Evolutionary conservation across 257 asterid species (phyloP), one percentile per base, ranked within the genome.

Genomic region (Paraleonurus japonicus): DNA sequence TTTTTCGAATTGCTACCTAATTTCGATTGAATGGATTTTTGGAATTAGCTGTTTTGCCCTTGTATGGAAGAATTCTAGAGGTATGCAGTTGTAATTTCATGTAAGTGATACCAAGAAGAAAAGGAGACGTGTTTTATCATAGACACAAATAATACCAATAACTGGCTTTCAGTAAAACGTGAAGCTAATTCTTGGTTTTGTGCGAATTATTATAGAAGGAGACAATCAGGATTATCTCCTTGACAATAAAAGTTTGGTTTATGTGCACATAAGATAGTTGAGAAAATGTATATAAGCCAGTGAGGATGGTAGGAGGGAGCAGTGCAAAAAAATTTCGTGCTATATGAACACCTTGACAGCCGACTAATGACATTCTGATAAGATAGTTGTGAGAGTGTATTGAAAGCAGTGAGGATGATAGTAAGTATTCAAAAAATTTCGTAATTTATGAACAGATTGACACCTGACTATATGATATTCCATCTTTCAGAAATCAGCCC

Each of bases 401-500:
- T 47, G 45, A 7, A 67, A 30, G 71, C 28, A 6, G 23, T 4
- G 12, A 30, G 11, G 55, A 53, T 27, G 4, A 1, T 30, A 23
- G 72, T 9, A 47, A 47, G 4, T 16, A 37, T 55, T 26, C 27
- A 16, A 26, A 64, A 65, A 3, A 1, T 58, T 51, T 74, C n/a
- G n/a, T n/a, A n/a, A n/a, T n/a, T n/a, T n/a, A 43, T 27, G 72
- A 24, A 33, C 12, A 68, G 9, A 33, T 61, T 32, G 63, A 51
- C 16, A 43, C 37, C 55, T 70, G 43, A 58, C 20, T 59, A 11
- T 28, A 11, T 54, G 50, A 54, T 20, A 27, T 22, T 78, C 26
- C 58, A 20, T 70, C 30, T 79, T 78, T 66, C 84, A 94, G 98
- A 90, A 85, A 77, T 80, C 95, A 54, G 84, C 55, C 24, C 81